Conservation (phyloP, 2,329 filamentous ascomycete species). For the Neoarthrinium moseri region DNA sequence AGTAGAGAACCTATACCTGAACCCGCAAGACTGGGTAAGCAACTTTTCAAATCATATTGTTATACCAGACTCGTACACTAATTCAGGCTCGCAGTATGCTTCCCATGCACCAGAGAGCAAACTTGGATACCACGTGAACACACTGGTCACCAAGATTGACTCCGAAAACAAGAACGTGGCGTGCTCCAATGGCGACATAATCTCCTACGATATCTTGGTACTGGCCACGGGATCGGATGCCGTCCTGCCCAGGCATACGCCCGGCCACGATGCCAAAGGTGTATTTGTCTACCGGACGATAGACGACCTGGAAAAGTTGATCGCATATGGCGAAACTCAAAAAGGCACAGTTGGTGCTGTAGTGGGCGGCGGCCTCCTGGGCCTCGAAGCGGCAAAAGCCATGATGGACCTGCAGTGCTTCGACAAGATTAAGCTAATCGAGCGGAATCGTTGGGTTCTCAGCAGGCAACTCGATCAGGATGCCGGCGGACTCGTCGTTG, state of each 20-base stretch:
- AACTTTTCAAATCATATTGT: no score
- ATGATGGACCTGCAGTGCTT: conserved; percentile 84
- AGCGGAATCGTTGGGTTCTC: conserved; percentile 80
- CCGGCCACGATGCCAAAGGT: conserved; percentile 75
- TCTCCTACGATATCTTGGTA: conserved; percentile 78
- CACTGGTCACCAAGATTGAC: conserved; percentile 67
- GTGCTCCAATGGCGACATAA: conserved; percentile 66
- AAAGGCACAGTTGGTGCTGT: conserved; percentile 72
- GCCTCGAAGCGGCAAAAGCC: conserved; percentile 86
- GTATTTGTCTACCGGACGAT: conserved; percentile 91
- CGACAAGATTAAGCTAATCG: conserved; percentile 72
- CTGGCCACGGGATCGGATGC: conserved; percentile 87
- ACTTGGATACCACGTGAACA: conserved; percentile 74
- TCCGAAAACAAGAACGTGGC: conserved; percentile 63
- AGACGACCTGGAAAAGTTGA: conserved; percentile 74
- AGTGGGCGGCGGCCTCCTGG: conserved; percentile 81
- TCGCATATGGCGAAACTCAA: conserved; percentile 65
- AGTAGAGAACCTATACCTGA: conserved; percentile 85
- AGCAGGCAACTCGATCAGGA: conserved; percentile 80
- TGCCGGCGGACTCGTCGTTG: conserved; percentile 77
- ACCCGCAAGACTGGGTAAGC: conserved; percentile 81
- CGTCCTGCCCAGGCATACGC: conserved; percentile 67
- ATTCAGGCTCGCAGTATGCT: conserved; percentile 55
- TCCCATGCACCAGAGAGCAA: conserved; percentile 61
- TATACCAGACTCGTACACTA: neutral